Evolutionary conservation across 148 eudicot genomes (phyloP), one percentile per base, ranked within the genome.

Genomic region (Tetragonia tetragonoides): DNA sequence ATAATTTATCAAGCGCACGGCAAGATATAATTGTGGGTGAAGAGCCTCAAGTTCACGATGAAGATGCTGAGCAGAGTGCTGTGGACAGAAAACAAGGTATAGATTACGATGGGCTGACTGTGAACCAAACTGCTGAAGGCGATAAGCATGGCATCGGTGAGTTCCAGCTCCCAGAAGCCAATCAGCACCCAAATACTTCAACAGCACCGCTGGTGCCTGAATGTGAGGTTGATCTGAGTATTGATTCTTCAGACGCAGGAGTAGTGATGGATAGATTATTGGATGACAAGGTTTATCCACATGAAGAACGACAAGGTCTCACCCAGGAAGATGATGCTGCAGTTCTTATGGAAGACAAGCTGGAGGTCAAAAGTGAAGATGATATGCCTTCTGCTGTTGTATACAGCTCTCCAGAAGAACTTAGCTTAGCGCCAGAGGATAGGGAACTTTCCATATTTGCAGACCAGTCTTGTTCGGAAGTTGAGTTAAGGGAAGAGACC

Each of bases 391-490:
- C 76, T 67, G 47, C 64, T 61, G 42, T 51, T 70, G 59, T 37
- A 54, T 11, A 51, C 46, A 62, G 65, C 59, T 66, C 81, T 75
- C 72, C 71, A 17, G 80, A 28, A 70, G 79, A 80, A 53, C 28
- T 56, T 75, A 39, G 8, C 77, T 66, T 59, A 49, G 67, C 61
- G 59, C 81, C 59, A 51, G 51, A 65, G 57, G 79, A 74, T 68
- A 72, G 75, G 18, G 79, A 81, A 54, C 59, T 67, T 72, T 16
- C 24, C 1, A 37, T 57, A 28, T 69, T 59, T 73, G 74, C 3
- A 57, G 81, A 80, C 38, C 41, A 69, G 61, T 78, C 74, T 54
- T 76, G 44, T 78, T 78, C 64, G 37, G 76, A 73, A 62, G 82
- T 24, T 24, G 83, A 80, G 63, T 20, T 46, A 39, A 46, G 28